Percentiles rank a stretch among this genome's conserved stretches.
Conservation (phyloP, 768 basidiomycete species). For the Boletus rex-veris region DNA sequence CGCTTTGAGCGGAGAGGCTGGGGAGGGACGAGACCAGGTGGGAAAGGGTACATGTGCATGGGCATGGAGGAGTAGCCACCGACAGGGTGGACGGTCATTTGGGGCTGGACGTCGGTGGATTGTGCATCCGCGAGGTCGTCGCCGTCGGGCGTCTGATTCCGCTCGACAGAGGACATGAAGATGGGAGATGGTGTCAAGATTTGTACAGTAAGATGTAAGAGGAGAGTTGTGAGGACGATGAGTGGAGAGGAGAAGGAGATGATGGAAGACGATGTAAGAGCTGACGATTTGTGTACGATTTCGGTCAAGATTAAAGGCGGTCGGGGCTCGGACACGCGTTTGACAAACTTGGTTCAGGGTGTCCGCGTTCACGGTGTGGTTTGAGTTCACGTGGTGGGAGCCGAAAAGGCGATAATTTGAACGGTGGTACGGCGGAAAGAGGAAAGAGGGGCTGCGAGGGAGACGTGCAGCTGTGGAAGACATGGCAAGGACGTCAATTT, state of each 20-base stretch:
- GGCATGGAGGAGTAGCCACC: constrained; percentile 48
- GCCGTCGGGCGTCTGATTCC: constrained; percentile 39
- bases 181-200: constrained; percentile 22
- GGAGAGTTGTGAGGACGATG: constrained; percentile 23
- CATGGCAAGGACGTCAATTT: constrained; percentile 29
- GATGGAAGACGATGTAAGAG: constrained; percentile 15
- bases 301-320: constrained; percentile 33
- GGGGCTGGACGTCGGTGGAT: constrained; percentile 40
- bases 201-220: constrained; percentile 30
- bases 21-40: constrained; percentile 42
- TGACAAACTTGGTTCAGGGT: constrained; percentile 33
- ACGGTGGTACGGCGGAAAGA: constrained; percentile 20
- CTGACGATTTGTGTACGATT: constrained; percentile 31
- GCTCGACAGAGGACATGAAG: constrained; percentile 37
- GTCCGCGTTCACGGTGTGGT: constrained; percentile 25
- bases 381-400: constrained; percentile 35
- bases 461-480: constrained; percentile 10
- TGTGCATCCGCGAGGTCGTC: constrained; percentile 36
- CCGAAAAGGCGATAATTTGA: constrained; percentile 23
- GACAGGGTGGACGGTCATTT: constrained; percentile 50
- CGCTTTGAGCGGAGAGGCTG: constrained; percentile 69
- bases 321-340: constrained; percentile 36
- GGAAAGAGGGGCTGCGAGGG: constrained; percentile 2
- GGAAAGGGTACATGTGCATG: constrained; percentile 71
- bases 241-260: constrained; percentile 3